Conservation (phyloP, 139 green algal genomes). For the Zygnema circumcarinatum region DNA sequence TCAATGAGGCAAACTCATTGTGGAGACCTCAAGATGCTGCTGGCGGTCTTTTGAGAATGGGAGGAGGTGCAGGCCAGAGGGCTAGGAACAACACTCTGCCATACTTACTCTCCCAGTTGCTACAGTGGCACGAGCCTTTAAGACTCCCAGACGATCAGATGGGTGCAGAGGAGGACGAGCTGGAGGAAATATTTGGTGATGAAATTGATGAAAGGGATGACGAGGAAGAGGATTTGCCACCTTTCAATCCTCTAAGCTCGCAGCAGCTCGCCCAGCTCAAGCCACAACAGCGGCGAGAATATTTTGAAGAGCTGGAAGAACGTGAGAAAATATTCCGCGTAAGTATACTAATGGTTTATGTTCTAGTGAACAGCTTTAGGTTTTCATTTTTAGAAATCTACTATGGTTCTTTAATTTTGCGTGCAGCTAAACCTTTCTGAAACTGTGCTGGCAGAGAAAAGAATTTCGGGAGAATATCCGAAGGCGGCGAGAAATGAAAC, state of each 20-base stretch:
- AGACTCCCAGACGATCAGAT: constrained; percentile 61
- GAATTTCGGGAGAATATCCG: constrained; percentile 64
- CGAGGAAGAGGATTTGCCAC: constrained; percentile 55
- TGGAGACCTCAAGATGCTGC: constrained; percentile 65
- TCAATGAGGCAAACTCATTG: constrained; percentile 73
- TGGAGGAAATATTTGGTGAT: constrained; percentile 23
- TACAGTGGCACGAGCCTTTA: constrained; percentile 69
- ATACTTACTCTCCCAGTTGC: constrained; percentile 74
- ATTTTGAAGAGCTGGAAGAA: constrained; percentile 47
- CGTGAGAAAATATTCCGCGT: constrained; percentile 35
- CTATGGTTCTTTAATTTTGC: too few relatives aligned
- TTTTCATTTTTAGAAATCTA: too few relatives aligned
- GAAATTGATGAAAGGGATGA: constrained; percentile 46
- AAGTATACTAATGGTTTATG: too few relatives aligned
- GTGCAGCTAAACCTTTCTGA: too few relatives aligned
- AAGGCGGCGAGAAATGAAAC: constrained; percentile 60
- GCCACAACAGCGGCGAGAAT: constrained; percentile 28
- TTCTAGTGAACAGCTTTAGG: too few relatives aligned
- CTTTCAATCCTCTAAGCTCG: constrained; percentile 40
- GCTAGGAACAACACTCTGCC: constrained; percentile 75
- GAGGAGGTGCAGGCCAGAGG: neutral
- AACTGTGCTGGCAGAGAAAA: neutral
- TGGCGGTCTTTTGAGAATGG: constrained; percentile 4
- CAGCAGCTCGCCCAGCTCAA: constrained; percentile 32
- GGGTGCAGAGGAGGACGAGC: constrained; percentile 48